Base-by-base conservation (phyloP, 768 basidiomycete genomes). In the Auriscalpium vulgare region DNA sequence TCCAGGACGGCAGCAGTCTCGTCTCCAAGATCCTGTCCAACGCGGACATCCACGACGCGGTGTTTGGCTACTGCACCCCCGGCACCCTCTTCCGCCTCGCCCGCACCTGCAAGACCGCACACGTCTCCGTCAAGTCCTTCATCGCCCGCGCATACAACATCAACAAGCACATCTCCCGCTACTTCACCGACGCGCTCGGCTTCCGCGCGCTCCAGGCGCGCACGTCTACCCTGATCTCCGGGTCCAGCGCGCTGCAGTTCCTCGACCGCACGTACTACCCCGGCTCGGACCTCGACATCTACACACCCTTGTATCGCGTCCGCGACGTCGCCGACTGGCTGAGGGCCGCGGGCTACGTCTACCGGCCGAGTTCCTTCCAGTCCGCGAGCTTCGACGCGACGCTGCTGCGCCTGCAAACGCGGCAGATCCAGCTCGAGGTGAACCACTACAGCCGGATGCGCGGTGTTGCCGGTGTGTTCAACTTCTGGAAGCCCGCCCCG, bases 171-270 rank as follows among this genome's bases (percentile, higher is more conserved):
- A 66, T 77, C 13, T 62, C 58, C 5, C 64, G 65, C 9, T 77
- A 68, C 53, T 77, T 79, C 59, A 38, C 57, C 5, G 56, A 71
- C 23, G 69, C 71, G 4, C 16, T 66, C 16, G 63, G 62, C 8
- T 81, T 81, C 55, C 72, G 79, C 14, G 63, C 59, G 5, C 66
- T 80, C 3, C 79, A 78, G 62, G 71, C 69, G 0, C 59, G 55
- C n/a, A 79, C 77, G 0, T 74, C 71, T 43, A 72, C 74, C 0
- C 59, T 82, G 19, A 75, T 83, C n/a, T 82, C 81, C 3, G 81
- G 81, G 7, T 81, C 80, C 0, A 69, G 67, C 35, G 80, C 79
- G 0, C 71, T 81, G 3, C 81, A 83, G 50, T 79, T 80, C 59
- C 69, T 83, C 44, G 74, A 77, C 51, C 63, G 79, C 13, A 58